Percentiles rank a stretch among this genome's conserved stretches.
These are phyloP conservation scores for Dactylella cylindrospora DNA, from an alignment of 2,329 filamentous ascomycete species.

Conservation along the genomic window DNA sequence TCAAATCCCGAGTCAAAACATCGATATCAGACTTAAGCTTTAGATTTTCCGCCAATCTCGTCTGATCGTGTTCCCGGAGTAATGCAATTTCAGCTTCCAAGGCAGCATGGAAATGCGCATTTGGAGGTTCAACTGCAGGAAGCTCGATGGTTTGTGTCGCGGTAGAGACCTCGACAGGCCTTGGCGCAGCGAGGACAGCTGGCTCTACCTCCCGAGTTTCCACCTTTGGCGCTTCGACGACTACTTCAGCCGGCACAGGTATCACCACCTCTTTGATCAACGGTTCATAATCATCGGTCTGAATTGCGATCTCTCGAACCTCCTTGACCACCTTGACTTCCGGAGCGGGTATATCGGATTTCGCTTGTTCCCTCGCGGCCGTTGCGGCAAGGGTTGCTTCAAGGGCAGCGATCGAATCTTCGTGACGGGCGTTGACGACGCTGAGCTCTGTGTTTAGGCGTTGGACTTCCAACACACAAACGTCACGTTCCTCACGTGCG, in stretches of 20 bases:
- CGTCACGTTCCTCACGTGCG: slow-evolving; percentile 32
- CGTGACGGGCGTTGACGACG: slow-evolving; percentile 35
- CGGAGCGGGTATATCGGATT: background rate
- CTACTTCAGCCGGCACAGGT: slow-evolving; percentile 1
- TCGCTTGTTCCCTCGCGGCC: background rate
- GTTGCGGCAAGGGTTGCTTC: slow-evolving; percentile 28
- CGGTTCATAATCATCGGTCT: slow-evolving; percentile 25
- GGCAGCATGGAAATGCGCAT: slow-evolving; percentile 22
- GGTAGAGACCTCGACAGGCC: background rate
- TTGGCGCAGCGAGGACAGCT: background rate
- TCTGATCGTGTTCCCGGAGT: slow-evolving; percentile 31
- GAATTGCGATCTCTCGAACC: slow-evolving; percentile 31
- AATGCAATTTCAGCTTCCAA: slow-evolving; percentile 29
- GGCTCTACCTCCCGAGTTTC: background rate
- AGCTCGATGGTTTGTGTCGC: background rate
- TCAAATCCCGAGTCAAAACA: slow-evolving; percentile 28
- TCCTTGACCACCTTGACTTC: slow-evolving; percentile 4
- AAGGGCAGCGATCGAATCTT: slow-evolving; percentile 23
- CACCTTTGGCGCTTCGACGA: background rate
- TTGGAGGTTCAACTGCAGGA: slow-evolving; percentile 12
- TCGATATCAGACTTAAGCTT: slow-evolving; percentile 39
- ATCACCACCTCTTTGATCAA: background rate
- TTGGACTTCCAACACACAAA: slow-evolving; percentile 36
- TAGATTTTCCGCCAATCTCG: slow-evolving; percentile 26
- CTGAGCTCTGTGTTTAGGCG: slow-evolving; percentile 26